Conservation (phyloP, 1,284 basidiomycete species). For the Xerocomus cyaneibrunnescens region DNA sequence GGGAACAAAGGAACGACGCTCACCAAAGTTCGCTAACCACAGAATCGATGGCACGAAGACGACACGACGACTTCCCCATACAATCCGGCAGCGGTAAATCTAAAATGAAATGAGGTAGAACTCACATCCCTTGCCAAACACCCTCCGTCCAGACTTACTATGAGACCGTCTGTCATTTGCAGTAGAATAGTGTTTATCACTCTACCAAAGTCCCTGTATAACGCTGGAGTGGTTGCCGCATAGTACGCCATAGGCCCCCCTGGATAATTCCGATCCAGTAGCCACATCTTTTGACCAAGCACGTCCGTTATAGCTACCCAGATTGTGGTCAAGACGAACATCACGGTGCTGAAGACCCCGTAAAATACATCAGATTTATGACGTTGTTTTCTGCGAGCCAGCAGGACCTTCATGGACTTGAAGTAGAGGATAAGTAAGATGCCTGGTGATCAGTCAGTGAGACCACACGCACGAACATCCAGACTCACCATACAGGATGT, state of each 20-base stretch:
- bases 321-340: constrained; percentile 8
- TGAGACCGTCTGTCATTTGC: constrained; percentile 13
- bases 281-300: constrained; percentile 8
- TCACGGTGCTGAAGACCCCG: constrained; percentile 12
- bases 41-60: constrained; percentile 15
- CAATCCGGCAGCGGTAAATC: constrained; percentile 11
- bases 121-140: no score
- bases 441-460: background rate
- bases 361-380: constrained; percentile 10
- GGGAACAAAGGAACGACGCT: background rate
- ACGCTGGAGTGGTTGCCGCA: background rate
- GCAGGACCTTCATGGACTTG: constrained; percentile 6
- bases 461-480: no score
- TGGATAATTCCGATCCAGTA: constrained; percentile 5
- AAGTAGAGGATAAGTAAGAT: constrained; percentile 15
- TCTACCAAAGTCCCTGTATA: background rate
- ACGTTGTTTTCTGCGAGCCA: background rate
- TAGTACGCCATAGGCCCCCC: constrained; percentile 5
- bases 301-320: background rate
- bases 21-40: constrained; percentile 14
- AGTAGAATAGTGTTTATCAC: background rate
- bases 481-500: no score
- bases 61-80: constrained; percentile 10
- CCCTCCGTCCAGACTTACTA: background rate
- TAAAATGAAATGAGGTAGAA: background rate